Evolutionary conservation across 2,329 filamentous ascomycete species (phyloP).

Genomic region (Penicillium palitans): DNA sequence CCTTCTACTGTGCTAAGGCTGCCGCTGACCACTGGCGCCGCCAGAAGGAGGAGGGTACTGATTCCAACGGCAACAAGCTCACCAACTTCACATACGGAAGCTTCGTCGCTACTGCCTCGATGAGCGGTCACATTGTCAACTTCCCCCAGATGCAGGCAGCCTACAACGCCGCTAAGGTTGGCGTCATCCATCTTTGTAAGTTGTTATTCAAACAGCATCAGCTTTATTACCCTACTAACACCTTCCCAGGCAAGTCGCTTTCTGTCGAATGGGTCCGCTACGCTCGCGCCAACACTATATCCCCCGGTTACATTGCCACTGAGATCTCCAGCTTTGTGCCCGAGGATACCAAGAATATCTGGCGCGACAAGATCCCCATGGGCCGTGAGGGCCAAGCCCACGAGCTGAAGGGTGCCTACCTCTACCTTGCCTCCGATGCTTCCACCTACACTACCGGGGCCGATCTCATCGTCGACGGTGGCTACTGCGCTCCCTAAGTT

Average conservation of each 20-base stretch:
- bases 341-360: constrained; percentile 67
- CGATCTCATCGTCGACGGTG: constrained; percentile 74
- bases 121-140: constrained; percentile 77
- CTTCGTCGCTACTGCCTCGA: constrained; percentile 76
- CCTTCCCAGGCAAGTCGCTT: constrained; percentile 60
- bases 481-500: constrained; percentile 52
- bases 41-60: constrained; percentile 67
- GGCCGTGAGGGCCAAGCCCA: constrained; percentile 69
- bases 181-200: constrained; percentile 51
- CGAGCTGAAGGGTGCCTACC: constrained; percentile 79
- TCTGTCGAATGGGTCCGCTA: constrained; percentile 77
- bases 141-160: constrained; percentile 72
- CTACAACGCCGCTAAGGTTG: constrained; percentile 73
- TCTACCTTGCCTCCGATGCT: constrained; percentile 79
- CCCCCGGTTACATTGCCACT: constrained; percentile 73
- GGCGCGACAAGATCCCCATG: constrained; percentile 79
- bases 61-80: constrained; percentile 61
- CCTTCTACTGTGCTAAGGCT: constrained; percentile 73
- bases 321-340: constrained; percentile 68
- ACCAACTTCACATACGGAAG: constrained; percentile 63
- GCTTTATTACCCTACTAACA: constrained; percentile 12
- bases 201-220: constrained; percentile 51
- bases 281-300: constrained; percentile 70
- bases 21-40: constrained; percentile 69
- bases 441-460: constrained; percentile 77